Evolutionary conservation across 225 moss, liverwort and hornwort species (phyloP).

Genomic region (Pleurozium schreberi): DNA sequence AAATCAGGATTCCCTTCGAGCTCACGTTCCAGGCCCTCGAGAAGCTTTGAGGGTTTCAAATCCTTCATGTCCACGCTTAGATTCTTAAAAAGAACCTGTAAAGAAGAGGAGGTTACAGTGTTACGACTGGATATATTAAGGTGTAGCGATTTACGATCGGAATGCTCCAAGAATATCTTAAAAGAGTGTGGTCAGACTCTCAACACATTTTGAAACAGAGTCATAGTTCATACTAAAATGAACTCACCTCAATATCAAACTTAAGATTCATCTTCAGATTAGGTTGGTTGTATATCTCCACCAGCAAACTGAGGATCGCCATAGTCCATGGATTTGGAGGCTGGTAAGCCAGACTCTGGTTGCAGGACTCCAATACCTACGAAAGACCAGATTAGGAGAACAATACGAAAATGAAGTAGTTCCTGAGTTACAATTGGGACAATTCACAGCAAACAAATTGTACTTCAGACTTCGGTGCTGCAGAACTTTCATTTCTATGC

Average conservation of each 20-base stretch:
- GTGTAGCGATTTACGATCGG: neutral
- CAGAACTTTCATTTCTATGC: neutral
- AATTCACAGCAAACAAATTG: neutral
- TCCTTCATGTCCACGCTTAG: conserved; percentile 87
- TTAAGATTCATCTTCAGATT: conserved; percentile 96
- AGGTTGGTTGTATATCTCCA: conserved; percentile 80
- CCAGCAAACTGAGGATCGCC: conserved; percentile 80
- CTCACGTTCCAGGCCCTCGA: conserved; percentile 70
- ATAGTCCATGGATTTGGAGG: conserved; percentile 99
- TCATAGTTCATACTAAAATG: neutral
- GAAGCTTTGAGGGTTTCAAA: conserved; percentile 75
- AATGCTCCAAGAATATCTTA: neutral
- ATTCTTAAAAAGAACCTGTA: conserved; percentile 85
- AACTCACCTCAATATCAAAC: conserved; percentile 87
- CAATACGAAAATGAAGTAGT: neutral
- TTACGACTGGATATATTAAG: neutral
- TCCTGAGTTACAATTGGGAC: neutral
- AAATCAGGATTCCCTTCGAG: conserved; percentile 94
- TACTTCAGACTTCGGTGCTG: neutral
- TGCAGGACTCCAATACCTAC: conserved; percentile 90
- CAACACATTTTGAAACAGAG: neutral
- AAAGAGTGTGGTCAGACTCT: neutral
- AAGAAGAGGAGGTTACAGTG: neutral
- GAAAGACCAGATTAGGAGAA: neutral
- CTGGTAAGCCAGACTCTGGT: conserved; percentile 85